These are phyloP conservation scores for Termitomyces heimii DNA, from an alignment of 768 basidiomycete genomes.

Conservation along the genomic window DNA sequence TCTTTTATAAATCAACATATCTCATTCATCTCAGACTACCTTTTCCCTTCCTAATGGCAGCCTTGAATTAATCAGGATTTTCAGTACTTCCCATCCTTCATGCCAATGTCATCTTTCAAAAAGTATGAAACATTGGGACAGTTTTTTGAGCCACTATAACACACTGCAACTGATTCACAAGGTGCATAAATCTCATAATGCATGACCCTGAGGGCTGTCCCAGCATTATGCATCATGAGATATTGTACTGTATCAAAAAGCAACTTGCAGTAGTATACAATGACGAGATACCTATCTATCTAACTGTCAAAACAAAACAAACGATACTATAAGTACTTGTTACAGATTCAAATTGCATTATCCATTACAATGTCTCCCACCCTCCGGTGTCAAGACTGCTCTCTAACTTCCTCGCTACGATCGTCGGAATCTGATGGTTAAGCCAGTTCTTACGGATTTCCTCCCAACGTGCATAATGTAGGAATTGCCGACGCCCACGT, in stretches of 20 bases:
- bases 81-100: no score
- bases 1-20: no score
- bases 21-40: no score
- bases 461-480: constrained; percentile 84
- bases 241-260: background rate
- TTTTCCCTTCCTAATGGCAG: no score
- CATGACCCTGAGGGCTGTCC: no score
- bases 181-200: no score
- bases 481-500: constrained; percentile 82
- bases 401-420: constrained; percentile 87
- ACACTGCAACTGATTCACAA: no score
- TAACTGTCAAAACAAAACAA: background rate
- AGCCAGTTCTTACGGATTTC: constrained; percentile 91
- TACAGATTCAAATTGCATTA: background rate
- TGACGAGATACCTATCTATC: constrained; percentile 3
- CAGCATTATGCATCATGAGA: no score
- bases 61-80: no score
- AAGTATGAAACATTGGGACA: no score
- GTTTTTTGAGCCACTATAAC: no score
- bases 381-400: constrained; percentile 86
- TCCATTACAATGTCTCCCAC: constrained; percentile 74
- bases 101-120: no score
- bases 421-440: constrained; percentile 81
- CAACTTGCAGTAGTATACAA: constrained; percentile 3
- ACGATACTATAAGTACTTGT: background rate